Base-by-base conservation (phyloP, 306 rosid species). In the Malus asiatica region DNA sequence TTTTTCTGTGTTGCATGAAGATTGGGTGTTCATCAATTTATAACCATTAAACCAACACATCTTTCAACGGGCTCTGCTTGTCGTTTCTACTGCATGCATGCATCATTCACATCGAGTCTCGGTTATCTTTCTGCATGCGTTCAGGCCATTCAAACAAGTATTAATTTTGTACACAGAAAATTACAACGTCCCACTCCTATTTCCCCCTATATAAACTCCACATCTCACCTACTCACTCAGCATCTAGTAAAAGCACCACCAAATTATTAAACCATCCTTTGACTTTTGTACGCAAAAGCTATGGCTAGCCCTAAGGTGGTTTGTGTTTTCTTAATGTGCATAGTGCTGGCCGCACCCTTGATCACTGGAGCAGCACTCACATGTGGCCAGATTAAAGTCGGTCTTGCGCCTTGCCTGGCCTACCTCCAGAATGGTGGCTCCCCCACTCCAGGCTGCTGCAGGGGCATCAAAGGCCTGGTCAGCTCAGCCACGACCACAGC, bases 381-480 rank as follows among this genome's bases (percentile, higher is more conserved):
- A 2, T 90, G 93, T 62, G 77, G 75, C 0, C 32, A 63, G 19
- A 86, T 86, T 2, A 1, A 12, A 0, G 1, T 16, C 3, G 8
- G 11, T 18, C 57, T 80, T 13, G 53, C 44, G 2, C 78, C 84
- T 0, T 90, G 96, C 74, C 0, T 88, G 1, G 0, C 0, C 1
- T 88, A 73, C 68, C 66, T 92, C 4, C 71, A 2, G 23, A 12
- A 3, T 0, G 86, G 89, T 0, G 90, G 88, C 0, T 0, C 3
- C 0, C 78, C 73, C 0, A 0, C 77, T 0, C 0, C 1, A 1
- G 0, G 0, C 1, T 87, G 90, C 48, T 89, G 90, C 65, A 0
- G 0, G 29, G 87, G 90, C 2, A 46, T 82, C 38, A 67, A 62
- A 30, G 11, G 5, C 46, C 22, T 82, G 52, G 27, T 16, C 71